These are phyloP conservation scores for Linnemannia zychae DNA, from an alignment of 192 early-diverging fungal genomes.

Conservation along the genomic window DNA sequence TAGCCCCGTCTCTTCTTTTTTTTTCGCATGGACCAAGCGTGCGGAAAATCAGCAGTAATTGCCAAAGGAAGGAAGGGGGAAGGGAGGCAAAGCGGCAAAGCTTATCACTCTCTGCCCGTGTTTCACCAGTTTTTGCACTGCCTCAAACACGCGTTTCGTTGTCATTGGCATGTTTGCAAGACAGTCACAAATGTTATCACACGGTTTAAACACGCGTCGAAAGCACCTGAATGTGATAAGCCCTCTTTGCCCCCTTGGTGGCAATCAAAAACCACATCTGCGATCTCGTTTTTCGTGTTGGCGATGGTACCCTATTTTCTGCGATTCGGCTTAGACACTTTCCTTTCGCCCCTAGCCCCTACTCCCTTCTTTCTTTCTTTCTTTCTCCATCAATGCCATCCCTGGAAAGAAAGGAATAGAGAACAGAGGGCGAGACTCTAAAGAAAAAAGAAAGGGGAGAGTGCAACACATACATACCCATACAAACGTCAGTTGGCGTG, in stretches of 20 bases:
- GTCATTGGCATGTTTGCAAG: not conserved
- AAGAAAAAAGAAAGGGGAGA: not conserved
- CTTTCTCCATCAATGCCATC: not conserved
- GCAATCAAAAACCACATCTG: not conserved
- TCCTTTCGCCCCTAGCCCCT: not conserved
- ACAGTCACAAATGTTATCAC: not conserved
- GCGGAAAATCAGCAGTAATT: not conserved
- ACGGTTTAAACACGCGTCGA: not conserved
- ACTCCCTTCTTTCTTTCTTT: not conserved
- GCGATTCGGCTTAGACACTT: not conserved
- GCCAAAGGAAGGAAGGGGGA: not conserved
- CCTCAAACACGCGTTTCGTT: not conserved
- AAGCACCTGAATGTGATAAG: not conserved
- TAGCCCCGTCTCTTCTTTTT: not conserved
- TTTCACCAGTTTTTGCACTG: not conserved
- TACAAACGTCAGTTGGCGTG: not conserved
- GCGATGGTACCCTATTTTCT: not conserved
- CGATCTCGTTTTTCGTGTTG: not conserved
- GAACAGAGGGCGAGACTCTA: not conserved
- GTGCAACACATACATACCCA: not conserved
- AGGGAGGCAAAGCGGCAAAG: not conserved
- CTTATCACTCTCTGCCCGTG: not conserved
- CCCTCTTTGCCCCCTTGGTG: not conserved
- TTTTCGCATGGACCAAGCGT: not conserved
- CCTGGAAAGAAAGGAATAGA: not conserved